Evolutionary conservation across 1,284 basidiomycete species (phyloP), one percentile per base, ranked within the genome.

Genomic region (Ceratobasidium sp.): DNA sequence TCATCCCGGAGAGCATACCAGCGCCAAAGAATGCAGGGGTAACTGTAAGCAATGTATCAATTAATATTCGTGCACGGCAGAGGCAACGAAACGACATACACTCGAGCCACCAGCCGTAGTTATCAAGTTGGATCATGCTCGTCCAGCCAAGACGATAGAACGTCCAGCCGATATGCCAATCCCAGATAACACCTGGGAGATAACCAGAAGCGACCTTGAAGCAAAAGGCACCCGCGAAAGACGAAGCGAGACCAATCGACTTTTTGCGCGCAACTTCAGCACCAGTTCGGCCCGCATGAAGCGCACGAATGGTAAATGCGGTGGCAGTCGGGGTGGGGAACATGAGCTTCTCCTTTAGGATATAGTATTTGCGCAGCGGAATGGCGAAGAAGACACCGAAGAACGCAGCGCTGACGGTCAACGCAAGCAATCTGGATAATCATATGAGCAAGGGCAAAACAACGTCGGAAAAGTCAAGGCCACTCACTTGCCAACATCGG

Each of bases 271-370:
- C 87, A 14, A 81, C 83, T 30, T 81, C 78, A 1, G 86, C 85
- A 50, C 86, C 87, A 36, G 80, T 79, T 50, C 79, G 82, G 18
- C 84, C 84, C 48, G 84, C 83, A 77, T 91, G 90, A 36, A 90
- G 81, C 8, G 88, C 86, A 28, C 86, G 86, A 75, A 90, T 89
- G 21, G 88, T 89, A 77, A 85, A 88, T 21, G 89, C 89, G 41
- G 89, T 89, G 12, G 90, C 90, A 69, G 89, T 87, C 16, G 87
- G 87, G 1, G 88, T 88, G 1, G 88, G 89, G 83, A 91, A 91
- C 41, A 87, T 86, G 34, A 89, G 80, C 78, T 89, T 89, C 78
- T 89, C 87, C 78, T 87, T 85, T 67, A 90, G 81, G 76, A 91
- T 89, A 80, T 87, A 91, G 79, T 87, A 89, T 76, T 85, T 86